Evolutionary conservation across 768 basidiomycete species (phyloP).

Genomic region (Boletus sensibilis): DNA sequence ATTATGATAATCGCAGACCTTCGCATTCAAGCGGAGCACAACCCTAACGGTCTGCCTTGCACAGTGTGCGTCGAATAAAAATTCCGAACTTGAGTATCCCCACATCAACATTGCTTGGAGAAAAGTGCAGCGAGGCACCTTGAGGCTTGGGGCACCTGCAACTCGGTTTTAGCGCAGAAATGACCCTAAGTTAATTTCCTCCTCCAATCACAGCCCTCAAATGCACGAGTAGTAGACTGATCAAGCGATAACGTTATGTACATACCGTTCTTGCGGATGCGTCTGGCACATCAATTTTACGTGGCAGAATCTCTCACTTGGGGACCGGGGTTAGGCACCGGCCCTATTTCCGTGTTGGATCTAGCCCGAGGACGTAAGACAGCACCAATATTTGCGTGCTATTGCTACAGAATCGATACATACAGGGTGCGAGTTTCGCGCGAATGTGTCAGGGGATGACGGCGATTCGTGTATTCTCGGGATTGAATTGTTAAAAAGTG

Average conservation of each 20-base stretch:
- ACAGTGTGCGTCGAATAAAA: not conserved
- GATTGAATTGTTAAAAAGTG: not conserved
- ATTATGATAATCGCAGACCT: slow-evolving; percentile 8
- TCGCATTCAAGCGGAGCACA: not conserved
- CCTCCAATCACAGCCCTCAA: not conserved
- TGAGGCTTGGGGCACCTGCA: not conserved
- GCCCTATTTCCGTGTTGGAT: not conserved
- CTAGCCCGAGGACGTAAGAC: not conserved
- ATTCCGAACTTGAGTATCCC: not conserved
- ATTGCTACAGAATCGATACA: not conserved
- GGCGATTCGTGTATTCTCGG: not conserved
- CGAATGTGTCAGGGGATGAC: not conserved
- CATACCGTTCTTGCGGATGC: not conserved
- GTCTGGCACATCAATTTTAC: not conserved
- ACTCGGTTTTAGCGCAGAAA: not conserved
- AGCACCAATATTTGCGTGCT: not conserved
- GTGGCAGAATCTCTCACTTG: not conserved
- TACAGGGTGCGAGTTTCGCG: too few species aligned
- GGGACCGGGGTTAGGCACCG: not conserved
- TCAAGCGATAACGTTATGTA: not conserved
- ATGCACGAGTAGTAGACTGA: not conserved
- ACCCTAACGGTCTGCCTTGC: not conserved
- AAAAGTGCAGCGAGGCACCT: not conserved
- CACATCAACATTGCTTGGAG: not conserved
- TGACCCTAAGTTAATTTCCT: not conserved